Percentiles rank a stretch among this genome's conserved stretches.
These are phyloP conservation scores for Aspergillus sp. DNA, from an alignment of 2,329 filamentous ascomycete genomes.

Conservation along the genomic window DNA sequence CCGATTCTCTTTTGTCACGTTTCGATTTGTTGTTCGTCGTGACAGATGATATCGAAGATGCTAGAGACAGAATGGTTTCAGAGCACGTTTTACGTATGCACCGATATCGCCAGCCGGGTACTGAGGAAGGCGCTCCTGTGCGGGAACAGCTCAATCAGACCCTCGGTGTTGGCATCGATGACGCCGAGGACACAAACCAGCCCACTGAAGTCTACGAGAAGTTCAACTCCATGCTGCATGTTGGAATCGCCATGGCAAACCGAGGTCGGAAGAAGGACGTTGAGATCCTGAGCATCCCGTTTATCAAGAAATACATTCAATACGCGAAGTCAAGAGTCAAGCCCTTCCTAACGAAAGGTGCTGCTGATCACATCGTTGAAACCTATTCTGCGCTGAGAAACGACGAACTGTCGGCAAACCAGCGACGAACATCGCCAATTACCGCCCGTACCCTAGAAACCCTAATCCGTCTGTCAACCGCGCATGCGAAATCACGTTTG, in stretches of 20 bases:
- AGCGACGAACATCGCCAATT: slow-evolving; percentile 89
- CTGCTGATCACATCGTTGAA: slow-evolving; percentile 85
- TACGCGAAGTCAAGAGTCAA: slow-evolving; percentile 92
- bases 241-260: slow-evolving; percentile 78
- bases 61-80: slow-evolving; percentile 83
- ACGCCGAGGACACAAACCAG: slow-evolving; percentile 67
- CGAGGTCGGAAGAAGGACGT: slow-evolving; percentile 73
- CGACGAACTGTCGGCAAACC: slow-evolving; percentile 92
- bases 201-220: slow-evolving; percentile 93
- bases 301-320: slow-evolving; percentile 99
- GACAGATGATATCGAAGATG: slow-evolving; percentile 96
- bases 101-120: slow-evolving; percentile 85
- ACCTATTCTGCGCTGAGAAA: slow-evolving; percentile 92
- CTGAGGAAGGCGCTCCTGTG: slow-evolving; percentile 90
- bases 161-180: slow-evolving; percentile 81
- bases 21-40: slow-evolving; percentile 98
- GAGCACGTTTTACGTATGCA: slow-evolving; percentile 98
- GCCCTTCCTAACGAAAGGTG: slow-evolving; percentile 85
- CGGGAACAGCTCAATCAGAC: slow-evolving; percentile 82
- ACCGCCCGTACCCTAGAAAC: slow-evolving; percentile 97
- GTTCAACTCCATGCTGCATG: slow-evolving; percentile 92
- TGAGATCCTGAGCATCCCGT: slow-evolving; percentile 91
- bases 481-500: slow-evolving; percentile 88
- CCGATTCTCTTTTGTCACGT: slow-evolving; percentile 94
- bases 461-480: slow-evolving; percentile 94